Percentiles rank a stretch among this genome's conserved stretches.
These are phyloP conservation scores for Baorangia bicolor DNA, from an alignment of 768 basidiomycete genomes.

Conservation along the genomic window DNA sequence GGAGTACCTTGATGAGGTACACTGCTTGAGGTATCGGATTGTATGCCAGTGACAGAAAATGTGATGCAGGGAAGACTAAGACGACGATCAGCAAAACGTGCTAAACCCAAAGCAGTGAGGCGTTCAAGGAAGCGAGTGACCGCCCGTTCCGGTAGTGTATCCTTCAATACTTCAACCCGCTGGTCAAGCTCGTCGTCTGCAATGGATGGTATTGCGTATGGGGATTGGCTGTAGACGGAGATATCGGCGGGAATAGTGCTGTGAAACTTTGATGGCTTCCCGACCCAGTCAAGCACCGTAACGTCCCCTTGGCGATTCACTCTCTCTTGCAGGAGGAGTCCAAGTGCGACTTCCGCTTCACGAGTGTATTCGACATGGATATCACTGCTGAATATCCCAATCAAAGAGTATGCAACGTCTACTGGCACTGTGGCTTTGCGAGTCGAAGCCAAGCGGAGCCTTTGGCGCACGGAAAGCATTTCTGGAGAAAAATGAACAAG, in stretches of 20 bases:
- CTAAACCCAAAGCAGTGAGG: background rate
- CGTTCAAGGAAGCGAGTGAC: no score
- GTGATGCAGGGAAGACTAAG: constrained; percentile 15
- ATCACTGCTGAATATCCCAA: constrained; percentile 18
- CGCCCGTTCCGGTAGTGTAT: no score
- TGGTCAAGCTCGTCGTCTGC: background rate
- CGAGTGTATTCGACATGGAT: constrained; percentile 1
- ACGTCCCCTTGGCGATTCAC: constrained; percentile 12
- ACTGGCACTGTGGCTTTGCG: constrained; percentile 6
- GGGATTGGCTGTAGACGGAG: constrained; percentile 8
- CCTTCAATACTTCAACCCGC: background rate
- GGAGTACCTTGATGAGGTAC: background rate
- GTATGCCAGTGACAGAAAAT: background rate
- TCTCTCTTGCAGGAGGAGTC: constrained; percentile 12
- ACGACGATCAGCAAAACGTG: constrained; percentile 3
- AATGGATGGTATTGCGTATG: background rate
- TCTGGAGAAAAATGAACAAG: background rate
- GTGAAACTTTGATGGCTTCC: constrained; percentile 15
- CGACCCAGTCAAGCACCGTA: constrained; percentile 21
- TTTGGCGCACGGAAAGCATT: constrained; percentile 1
- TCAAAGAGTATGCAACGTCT: constrained; percentile 15
- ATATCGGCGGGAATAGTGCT: constrained; percentile 14
- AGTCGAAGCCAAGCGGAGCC: constrained; percentile 13
- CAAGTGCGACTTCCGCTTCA: constrained; percentile 8
- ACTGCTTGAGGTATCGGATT: background rate